Evolutionary conservation across 2,329 filamentous ascomycete species (phyloP).

Genomic region (Pseudogymnoascus sp.): DNA sequence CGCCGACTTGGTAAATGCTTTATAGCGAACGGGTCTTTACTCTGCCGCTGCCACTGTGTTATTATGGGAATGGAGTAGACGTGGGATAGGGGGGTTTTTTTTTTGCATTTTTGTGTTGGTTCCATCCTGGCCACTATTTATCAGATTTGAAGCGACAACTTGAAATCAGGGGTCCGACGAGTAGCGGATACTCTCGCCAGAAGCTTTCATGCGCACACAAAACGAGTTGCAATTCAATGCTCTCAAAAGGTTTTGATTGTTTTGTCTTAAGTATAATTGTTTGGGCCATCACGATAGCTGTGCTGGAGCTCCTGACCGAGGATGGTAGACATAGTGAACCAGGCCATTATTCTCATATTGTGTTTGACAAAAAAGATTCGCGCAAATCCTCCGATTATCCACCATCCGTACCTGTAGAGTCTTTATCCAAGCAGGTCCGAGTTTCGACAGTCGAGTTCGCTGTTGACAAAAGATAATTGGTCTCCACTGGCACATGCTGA

Average conservation of each 20-base stretch:
- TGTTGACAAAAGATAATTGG: too few species aligned
- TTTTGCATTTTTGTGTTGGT: background rate
- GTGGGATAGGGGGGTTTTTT: background rate
- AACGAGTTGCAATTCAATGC: background rate
- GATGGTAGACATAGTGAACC: background rate
- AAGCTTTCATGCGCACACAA: background rate
- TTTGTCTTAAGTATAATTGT: background rate
- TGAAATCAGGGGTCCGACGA: background rate
- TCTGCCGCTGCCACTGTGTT: background rate
- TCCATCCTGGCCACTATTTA: background rate
- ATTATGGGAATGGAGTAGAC: background rate
- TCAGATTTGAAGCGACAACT: background rate
- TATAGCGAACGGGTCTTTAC: background rate
- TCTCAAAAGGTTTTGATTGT: background rate
- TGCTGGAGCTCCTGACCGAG: background rate
- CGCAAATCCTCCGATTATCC: background rate
- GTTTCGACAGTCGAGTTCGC: background rate
- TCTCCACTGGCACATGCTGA: background rate
- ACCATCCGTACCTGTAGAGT: background rate
- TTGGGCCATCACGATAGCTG: background rate
- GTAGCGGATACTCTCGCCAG: background rate
- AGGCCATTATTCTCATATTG: background rate
- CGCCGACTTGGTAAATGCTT: background rate
- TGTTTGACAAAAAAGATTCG: background rate
- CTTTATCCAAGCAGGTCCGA: background rate